Percentiles rank a stretch among this genome's conserved stretches.
Conservation (phyloP, 805 yeast species). For the Wickerhamomyces kurtzmanii region DNA sequence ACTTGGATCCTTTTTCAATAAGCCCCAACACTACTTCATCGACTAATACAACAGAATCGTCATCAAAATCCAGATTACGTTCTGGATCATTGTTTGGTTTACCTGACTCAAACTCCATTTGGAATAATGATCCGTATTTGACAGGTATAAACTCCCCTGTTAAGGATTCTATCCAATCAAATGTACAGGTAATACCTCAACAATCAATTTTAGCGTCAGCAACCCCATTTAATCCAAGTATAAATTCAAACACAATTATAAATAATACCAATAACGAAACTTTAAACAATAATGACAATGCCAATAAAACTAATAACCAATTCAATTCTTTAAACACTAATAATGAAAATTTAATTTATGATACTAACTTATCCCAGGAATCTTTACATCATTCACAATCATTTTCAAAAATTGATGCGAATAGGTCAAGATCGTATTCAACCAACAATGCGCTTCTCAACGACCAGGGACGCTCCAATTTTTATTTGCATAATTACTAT, state of each 20-base stretch:
- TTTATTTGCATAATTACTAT: conserved; percentile 3
- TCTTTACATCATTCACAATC: conserved; percentile 4
- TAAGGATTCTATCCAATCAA: conserved; percentile 4
- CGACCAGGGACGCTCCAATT: conserved; percentile 6
- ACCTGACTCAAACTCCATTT: conserved; percentile 38
- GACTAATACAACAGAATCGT: background rate
- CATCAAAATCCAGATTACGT: conserved; percentile 30
- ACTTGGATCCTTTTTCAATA: conserved; percentile 1
- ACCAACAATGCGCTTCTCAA: conserved; percentile 12
- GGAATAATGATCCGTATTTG: conserved; percentile 37
- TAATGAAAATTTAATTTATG: background rate
- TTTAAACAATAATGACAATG: conserved; percentile 2
- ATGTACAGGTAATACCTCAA: conserved; percentile 2
- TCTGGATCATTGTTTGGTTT: conserved; percentile 40
- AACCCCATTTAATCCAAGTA: conserved; percentile 18
- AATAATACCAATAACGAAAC: conserved; percentile 26
- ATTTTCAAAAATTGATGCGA: conserved; percentile 5
- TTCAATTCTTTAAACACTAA: conserved; percentile 5
- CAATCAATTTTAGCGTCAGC: conserved; percentile 4
- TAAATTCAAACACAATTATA: conserved; percentile 25
- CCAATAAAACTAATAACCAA: conserved; percentile 13
- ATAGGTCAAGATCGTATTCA: conserved; percentile 17
- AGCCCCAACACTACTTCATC: conserved; percentile 16
- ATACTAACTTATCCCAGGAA: conserved; percentile 4
- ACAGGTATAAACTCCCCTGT: conserved; percentile 4